Percentiles rank a stretch among this genome's conserved stretches.
Conservation (phyloP, 1,139 yeast genomes). For the Geotrichum cucujoidarum region DNA sequence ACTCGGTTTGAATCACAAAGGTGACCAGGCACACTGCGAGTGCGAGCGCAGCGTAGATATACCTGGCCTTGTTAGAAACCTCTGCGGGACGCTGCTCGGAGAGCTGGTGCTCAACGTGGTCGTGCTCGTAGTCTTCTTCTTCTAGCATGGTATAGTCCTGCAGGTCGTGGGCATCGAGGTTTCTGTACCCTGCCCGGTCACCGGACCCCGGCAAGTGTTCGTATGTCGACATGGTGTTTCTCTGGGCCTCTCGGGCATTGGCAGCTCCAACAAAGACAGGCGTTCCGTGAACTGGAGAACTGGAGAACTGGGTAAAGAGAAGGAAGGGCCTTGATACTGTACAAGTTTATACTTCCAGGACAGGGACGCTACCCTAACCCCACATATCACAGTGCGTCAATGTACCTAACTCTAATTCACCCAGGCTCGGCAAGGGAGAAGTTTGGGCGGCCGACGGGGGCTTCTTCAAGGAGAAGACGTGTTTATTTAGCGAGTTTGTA, state of each 20-base stretch:
- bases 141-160: neutral
- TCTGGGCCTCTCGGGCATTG: neutral
- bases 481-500: too few relatives aligned
- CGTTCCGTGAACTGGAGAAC: too few relatives aligned
- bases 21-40: constrained; percentile 57
- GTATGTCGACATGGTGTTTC: constrained; percentile 7
- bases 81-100: constrained; percentile 1
- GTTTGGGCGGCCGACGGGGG: too few relatives aligned
- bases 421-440: too few relatives aligned
- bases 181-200: constrained; percentile 8
- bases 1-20: constrained; percentile 76
- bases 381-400: too few relatives aligned
- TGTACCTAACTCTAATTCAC: too few relatives aligned
- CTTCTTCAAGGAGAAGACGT: too few relatives aligned
- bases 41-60: constrained; percentile 45
- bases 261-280: too few relatives aligned
- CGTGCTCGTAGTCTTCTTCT: constrained; percentile 1
- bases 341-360: too few relatives aligned
- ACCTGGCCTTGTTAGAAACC: constrained; percentile 16
- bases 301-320: too few relatives aligned
- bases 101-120: constrained; percentile 2
- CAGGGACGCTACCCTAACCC: too few relatives aligned
- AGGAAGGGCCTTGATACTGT: too few relatives aligned
- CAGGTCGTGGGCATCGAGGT: neutral
- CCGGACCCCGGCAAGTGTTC: constrained; percentile 13